Evolutionary conservation across 371 early-diverging fungal species (phyloP), one percentile per base, ranked within the genome.

Genomic region (Actinomortierella wolfii): DNA sequence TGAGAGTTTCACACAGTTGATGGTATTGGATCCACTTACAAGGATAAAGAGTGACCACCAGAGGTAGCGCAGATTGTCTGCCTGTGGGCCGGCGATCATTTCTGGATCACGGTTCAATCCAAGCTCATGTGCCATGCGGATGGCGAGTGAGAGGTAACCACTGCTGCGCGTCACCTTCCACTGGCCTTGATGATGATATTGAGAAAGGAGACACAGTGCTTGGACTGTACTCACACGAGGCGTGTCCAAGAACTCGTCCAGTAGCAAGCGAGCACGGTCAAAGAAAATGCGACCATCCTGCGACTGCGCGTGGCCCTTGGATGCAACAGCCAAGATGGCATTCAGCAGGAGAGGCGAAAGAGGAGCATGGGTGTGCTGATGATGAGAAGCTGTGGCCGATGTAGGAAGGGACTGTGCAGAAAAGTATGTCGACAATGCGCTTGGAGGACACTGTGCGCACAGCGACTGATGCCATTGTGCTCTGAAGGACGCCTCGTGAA

Each of bases 61-160:
- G 17, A 73, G 55, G 24, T 55, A 69, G 17, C 69, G 76, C 6
- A 69, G 61, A 14, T 46, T 62, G 52, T 70, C 76, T 1, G 66
- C 76, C 20, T 61, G 63, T 1, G 60, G 63, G 21, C 64, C 59
- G 25, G 28, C 66, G 34, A 44, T 80, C 68, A 40, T 68, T 64
- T 68, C 81, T 28, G 79, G 76, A 55, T 78, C 81, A 39, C 68
- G 78, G 53, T 79, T 83, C 50, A 89, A 66, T 11, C 87, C 88
- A 2, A 94, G 69, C 55, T 91, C 92, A 54, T 86, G 81, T 15
- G 89, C 87, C 89, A 92, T 92, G 18, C 86, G 80, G 13, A 89
- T 84, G 21, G 93, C 94, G 84, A 86, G 83, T 14, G 87, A 86
- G 29, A 84, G 82, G 51, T 87, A 86, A 59, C 86, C 80, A 82